Base-by-base conservation (phyloP, 371 early-diverging fungal species). In the Dipsacomyces acuminosporus region DNA sequence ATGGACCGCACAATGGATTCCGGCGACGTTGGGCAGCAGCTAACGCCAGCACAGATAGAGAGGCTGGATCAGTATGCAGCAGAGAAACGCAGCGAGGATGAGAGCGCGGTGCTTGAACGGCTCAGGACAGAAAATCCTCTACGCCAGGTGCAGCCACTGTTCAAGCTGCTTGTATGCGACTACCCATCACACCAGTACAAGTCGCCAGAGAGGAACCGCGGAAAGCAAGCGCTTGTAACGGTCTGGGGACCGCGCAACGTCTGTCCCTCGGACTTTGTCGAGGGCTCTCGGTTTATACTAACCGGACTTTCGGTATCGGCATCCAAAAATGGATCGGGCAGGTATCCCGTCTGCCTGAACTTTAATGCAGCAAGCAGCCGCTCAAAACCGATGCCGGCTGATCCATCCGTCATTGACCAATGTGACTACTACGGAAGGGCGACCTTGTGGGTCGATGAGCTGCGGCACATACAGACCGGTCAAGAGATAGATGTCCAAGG, bases 91-190 rank as follows among this genome's bases (percentile, higher is more conserved):
- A 41, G 18, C 3, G 56, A 51, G 33, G 34, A 42, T 1, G 45
- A 53, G 33, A 25, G 19, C 2, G 54, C 26, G 13, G 23, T 54
- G 11, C 9, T 21, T n/a, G 46, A 38, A 15, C 23, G 18, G 0
- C 48, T 61, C 11, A 57, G 56, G 15, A 26, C 20, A 9, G 46
- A n/a, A n/a, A 26, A 43, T 24, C 56, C 64, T 5, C 52, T 45
- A 21, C 48, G 70, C 0, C 47, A 59, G 46, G 70, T 70, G 8
- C 41, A 40, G 18, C 36, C 60, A 0, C 18, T 64, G 26, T 59
- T 64, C 46, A 51, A 45, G 18, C 40, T 70, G 48, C 59, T 50
- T 33, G 64, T 70, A 1, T 70, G 64, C 46, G 70, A 70, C 56
- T 70, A 70, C 42, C 70, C 64, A 3, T 51, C 44, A 15, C 64